These are phyloP conservation scores for Teunomyces stri DNA, from an alignment of 805 yeast species.

Conservation along the genomic window DNA sequence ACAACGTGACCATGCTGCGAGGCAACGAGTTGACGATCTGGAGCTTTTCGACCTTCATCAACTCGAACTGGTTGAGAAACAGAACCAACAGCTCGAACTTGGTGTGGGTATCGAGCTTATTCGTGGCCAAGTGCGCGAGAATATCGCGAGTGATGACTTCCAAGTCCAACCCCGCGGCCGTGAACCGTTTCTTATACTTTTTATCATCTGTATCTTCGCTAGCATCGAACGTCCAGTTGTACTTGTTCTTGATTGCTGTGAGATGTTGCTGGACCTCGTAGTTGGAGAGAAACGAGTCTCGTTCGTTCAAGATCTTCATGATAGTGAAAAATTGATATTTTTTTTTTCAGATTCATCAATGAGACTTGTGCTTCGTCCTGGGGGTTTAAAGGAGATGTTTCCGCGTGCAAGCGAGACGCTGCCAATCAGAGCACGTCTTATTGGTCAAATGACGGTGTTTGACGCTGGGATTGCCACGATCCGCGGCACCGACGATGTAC, in stretches of 20 bases:
- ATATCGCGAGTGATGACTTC: conserved; percentile 51
- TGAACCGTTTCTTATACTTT: conserved; percentile 25
- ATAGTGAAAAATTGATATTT: too few species aligned
- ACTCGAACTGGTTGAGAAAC: conserved; percentile 47
- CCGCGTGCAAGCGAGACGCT: conserved; percentile 3
- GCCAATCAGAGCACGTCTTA: conserved; percentile 5
- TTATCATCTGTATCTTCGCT: conserved; percentile 30
- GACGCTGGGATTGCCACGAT: conserved; percentile 1
- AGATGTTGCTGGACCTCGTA: conserved; percentile 62
- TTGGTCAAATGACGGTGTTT: conserved; percentile 7
- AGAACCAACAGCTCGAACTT: conserved; percentile 39
- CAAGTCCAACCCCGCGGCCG: conserved; percentile 44
- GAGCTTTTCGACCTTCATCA: conserved; percentile 80
- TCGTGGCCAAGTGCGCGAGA: conserved; percentile 36
- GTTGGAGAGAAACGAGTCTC: conserved; percentile 63
- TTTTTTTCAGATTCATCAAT: not conserved
- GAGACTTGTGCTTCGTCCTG: conserved; percentile 6
- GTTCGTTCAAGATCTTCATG: conserved; percentile 42
- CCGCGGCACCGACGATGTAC: not conserved
- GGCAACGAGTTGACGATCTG: conserved; percentile 85
- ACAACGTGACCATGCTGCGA: conserved; percentile 71
- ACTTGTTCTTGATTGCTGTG: conserved; percentile 43
- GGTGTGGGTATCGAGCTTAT: conserved; percentile 22
- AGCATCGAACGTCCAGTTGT: conserved; percentile 44
- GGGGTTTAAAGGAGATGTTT: not conserved